Conservation (phyloP, 495 filamentous ascomycete species). For the Diplogelasinospora grovesii region DNA sequence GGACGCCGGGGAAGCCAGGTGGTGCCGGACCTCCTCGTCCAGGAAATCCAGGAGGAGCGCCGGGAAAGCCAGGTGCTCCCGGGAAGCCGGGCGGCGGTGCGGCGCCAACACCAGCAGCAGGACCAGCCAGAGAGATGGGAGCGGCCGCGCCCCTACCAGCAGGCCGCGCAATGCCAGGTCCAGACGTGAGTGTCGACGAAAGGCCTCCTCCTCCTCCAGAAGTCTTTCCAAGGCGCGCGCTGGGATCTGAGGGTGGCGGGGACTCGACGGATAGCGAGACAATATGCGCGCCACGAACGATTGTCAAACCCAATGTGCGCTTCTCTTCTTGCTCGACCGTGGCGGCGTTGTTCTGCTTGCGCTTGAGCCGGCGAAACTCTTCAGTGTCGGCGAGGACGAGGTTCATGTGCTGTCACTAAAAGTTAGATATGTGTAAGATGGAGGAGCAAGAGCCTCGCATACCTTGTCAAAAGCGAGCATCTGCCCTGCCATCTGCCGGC, state of each 20-base stretch:
- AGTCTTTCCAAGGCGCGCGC: conserved; percentile 75
- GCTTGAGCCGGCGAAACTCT: conserved; percentile 93
- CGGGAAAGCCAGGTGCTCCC: conserved; percentile 41
- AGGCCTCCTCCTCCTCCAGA: conserved; percentile 64
- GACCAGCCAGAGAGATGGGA: conserved; percentile 78
- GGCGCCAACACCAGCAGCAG: conserved; percentile 82
- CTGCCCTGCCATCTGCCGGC: conserved; percentile 92
- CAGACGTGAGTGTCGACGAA: conserved; percentile 63
- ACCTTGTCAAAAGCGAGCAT: conserved; percentile 98
- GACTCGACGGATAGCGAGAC: conserved; percentile 93
- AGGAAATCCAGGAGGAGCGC: conserved; percentile 62
- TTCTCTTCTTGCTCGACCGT: conserved; percentile 90
- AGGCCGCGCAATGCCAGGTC: conserved; percentile 85
- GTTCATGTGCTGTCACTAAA: conserved; percentile 80
- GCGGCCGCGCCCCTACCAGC: conserved; percentile 74
- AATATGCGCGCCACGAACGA: conserved; percentile 88
- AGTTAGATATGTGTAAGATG: neutral
- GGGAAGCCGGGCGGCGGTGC: conserved; percentile 60
- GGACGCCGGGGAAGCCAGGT: conserved; percentile 61
- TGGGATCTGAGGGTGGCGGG: conserved; percentile 91
- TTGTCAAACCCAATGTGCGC: conserved; percentile 88
- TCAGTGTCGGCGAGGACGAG: conserved; percentile 97
- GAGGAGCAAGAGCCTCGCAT: conserved; percentile 9
- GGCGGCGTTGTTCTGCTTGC: conserved; percentile 71
- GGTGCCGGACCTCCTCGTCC: conserved; percentile 57